Base-by-base conservation (phyloP, 1,284 basidiomycete genomes). In the Schizophyllum amplum region DNA sequence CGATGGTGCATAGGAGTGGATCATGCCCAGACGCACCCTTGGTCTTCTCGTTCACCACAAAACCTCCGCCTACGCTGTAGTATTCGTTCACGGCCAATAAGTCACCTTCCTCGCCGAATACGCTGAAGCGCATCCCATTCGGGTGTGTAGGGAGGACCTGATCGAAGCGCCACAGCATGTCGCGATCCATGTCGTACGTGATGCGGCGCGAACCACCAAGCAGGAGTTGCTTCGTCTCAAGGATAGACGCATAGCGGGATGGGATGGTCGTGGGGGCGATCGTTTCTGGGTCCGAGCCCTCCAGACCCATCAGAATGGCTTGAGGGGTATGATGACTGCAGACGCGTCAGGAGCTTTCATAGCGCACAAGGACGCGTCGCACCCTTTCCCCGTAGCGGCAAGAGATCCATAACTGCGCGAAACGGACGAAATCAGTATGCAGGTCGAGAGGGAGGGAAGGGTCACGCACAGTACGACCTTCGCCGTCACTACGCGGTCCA, bases 21-120 rank as follows among this genome's bases (percentile, higher is more conserved):
- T n/a, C n/a, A n/a, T n/a, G n/a, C n/a, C n/a, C n/a, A n/a, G n/a
- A 57, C 61, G 46, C 55, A 83, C 88, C 84, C 76, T 92, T 87
- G 1, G 91, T 94, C 67, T 90, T 90, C 25, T 92, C 90, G 63
- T 94, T 94, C 20, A 93, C 91, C 11, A 94, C 92, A 65, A 95
- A 95, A 2, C 92, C 93, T 53, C 92, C 93, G 2, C 92, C 92
- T 52, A 95, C 90, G 58, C 87, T 89, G 67, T 93, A 98, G 67
- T 96, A 98, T 67, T 95, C 92, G 66, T 98, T 98, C 13, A 92
- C 96, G 0, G 95, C 95, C 55, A 98, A 75, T 62, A 98, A 74
- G 63, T 92, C 84, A 0, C 96, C 95, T 11, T 87, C 75, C 49
- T 80, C 75, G 59, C 82, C 86, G 65, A 94, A 98, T 17, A 86